Percentiles rank a stretch among this genome's conserved stretches.
These are phyloP conservation scores for Iris macrosiphon DNA, from an alignment of 106 monocot species.

Conservation along the genomic window DNA sequence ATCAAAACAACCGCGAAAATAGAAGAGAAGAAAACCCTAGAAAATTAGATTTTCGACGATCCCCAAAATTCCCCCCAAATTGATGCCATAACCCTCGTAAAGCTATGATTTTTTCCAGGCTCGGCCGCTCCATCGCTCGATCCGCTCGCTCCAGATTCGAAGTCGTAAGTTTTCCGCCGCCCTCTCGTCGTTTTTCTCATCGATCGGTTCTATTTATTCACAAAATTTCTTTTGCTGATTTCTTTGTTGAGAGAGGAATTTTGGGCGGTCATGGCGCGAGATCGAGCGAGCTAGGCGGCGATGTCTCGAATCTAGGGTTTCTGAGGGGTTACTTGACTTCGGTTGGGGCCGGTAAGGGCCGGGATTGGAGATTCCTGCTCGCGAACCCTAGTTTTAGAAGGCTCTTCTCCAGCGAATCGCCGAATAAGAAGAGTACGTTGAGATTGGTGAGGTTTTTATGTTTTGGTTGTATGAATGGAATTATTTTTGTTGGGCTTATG, in stretches of 20 bases:
- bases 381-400: conserved; percentile 56
- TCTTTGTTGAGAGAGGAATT: conserved; percentile 1
- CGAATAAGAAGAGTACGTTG: conserved; percentile 56
- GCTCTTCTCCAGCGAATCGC: conserved; percentile 56
- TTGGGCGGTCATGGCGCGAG: conserved; percentile 28
- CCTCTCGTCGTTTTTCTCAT: not conserved
- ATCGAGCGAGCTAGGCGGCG: conserved; percentile 1
- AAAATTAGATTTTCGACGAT: too few relatives aligned
- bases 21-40: too few relatives aligned
- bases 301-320: conserved; percentile 23
- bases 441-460: not conserved
- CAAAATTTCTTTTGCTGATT: not conserved
- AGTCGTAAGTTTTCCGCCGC: conserved; percentile 20
- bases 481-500: too few relatives aligned
- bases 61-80: too few relatives aligned
- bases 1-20: too few relatives aligned
- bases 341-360: conserved; percentile 23
- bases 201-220: not conserved
- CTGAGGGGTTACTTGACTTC: conserved; percentile 61
- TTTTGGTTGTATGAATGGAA: conserved; percentile 6
- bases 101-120: conserved; percentile 64
- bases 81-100: too few relatives aligned
- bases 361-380: conserved; percentile 53
- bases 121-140: conserved; percentile 57
- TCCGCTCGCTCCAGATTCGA: conserved; percentile 36